phyloP scores from a whole-genome alignment of 345 rosid genomes.

The Geranium rotundifolium region DNA sequence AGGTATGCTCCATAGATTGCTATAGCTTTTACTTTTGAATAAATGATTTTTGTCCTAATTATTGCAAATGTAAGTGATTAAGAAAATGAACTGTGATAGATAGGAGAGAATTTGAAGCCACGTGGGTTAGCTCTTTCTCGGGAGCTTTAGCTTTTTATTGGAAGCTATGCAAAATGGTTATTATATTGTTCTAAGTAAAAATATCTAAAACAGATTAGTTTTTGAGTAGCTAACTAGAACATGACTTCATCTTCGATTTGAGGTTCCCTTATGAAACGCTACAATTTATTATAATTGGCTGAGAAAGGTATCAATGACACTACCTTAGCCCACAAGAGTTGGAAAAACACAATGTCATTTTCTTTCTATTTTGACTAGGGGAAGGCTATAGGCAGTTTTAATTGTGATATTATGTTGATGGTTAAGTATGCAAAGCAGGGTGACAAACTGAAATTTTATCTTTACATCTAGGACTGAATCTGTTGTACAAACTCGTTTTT shows the following conservation, averaged over 20 bases:
- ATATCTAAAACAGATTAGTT: background rate
- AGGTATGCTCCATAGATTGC: too few relatives aligned
- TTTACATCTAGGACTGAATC: background rate
- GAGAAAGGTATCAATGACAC: background rate
- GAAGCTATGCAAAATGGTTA: background rate
- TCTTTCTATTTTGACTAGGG: too few relatives aligned
- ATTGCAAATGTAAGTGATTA: too few relatives aligned
- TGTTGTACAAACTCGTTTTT: slow-evolving; percentile 5
- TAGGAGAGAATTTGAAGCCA: background rate
- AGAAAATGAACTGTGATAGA: too few relatives aligned
- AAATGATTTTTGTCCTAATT: too few relatives aligned
- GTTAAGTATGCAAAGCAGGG: background rate
- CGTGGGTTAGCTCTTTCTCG: background rate
- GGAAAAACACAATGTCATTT: too few relatives aligned
- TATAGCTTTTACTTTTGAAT: too few relatives aligned
- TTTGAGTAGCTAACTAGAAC: background rate
- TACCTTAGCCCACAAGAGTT: too few relatives aligned
- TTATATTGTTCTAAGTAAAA: too few relatives aligned
- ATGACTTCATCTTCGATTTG: background rate
- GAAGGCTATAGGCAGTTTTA: too few relatives aligned
- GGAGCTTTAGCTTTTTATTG: background rate
- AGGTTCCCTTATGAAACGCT: background rate
- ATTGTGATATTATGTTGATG: too few relatives aligned
- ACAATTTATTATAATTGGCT: background rate
- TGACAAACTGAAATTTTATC: background rate